Base-by-base conservation (phyloP, 1,284 basidiomycete genomes). In the Ganoderma sinense region DNA sequence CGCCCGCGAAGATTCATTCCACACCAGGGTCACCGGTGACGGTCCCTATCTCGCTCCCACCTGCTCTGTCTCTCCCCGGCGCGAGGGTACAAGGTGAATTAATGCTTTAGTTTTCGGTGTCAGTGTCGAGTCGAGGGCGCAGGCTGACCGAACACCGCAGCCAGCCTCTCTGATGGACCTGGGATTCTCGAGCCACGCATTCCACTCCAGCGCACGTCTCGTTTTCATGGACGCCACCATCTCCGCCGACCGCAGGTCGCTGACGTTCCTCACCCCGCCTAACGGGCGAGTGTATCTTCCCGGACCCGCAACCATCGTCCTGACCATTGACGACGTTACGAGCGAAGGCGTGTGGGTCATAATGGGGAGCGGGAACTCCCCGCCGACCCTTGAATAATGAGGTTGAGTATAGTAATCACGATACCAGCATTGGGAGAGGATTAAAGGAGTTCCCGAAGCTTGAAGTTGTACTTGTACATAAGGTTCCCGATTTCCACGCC, bases 241-340 rank as follows among this genome's bases (percentile, higher is more conserved):
- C 40, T 82, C 80, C 2, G 69, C 67, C 11, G 75, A 83, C 69
- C 73, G 77, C 41, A 82, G 78, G 71, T 77, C 79, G 14, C 78
- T 88, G 10, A 82, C 80, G 1, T 79, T 88, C 70, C 77, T 73
- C n/a, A 82, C 79, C 20, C 87, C 85, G 14, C 84, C 85, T 2
- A 84, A 82, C 67, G 82, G 82, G 67, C 78, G 81, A 5, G 80
- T 88, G 18, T 86, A 85, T 72, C 86, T 85, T 13, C 85, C 87
- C 26, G 89, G 88, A 14, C 87, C 87, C 10, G 88, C 80, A 71
- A 75, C 62, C 74, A 80, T 81, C 77, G 88, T 78, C 83, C 77
- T 78, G 78, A 85, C 74, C 71, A 80, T 88, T 33, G 84, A 87
- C 70, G 86, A 84, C 45, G 83, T 88, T 7, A 84, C 85, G 3